Conservation (phyloP, 2,329 filamentous ascomycete genomes). For the Alternaria ethzedia region DNA sequence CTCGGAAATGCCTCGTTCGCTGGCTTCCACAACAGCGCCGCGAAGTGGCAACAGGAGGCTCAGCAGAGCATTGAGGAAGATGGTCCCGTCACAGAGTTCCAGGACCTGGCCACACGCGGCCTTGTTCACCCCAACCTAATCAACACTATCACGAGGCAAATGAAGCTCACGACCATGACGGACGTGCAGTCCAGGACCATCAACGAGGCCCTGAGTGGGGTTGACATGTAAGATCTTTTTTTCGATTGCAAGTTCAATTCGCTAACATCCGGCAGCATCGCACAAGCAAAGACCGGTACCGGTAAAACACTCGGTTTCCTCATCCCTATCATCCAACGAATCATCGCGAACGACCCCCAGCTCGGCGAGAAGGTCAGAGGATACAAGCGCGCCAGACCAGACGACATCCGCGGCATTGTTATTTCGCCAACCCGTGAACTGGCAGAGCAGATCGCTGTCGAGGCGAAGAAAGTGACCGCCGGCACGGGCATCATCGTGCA, state of each 20-base stretch:
- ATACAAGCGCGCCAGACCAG: slow-evolving; percentile 51
- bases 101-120: slow-evolving; percentile 51
- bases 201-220: slow-evolving; percentile 76
- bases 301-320: slow-evolving; percentile 97
- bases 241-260: not conserved
- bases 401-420: slow-evolving; percentile 65
- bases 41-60: slow-evolving; percentile 44
- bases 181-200: slow-evolving; percentile 89
- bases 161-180: slow-evolving; percentile 87
- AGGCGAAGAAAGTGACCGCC: slow-evolving; percentile 72
- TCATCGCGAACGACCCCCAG: slow-evolving; percentile 68
- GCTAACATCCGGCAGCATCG: slow-evolving; percentile 58
- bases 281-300: slow-evolving; percentile 95
- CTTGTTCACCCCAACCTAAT: slow-evolving; percentile 71
- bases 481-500: slow-evolving; percentile 73
- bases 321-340: slow-evolving; percentile 80
- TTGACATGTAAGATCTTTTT: slow-evolving; percentile 72
- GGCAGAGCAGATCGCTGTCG: slow-evolving; percentile 69
- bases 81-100: slow-evolving; percentile 51
- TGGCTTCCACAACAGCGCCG: slow-evolving; percentile 48
- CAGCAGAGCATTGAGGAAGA: slow-evolving; percentile 23
- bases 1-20: slow-evolving; percentile 30
- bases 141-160: slow-evolving; percentile 69
- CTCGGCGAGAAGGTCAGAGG: slow-evolving; percentile 59
- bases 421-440: slow-evolving; percentile 69